phyloP scores from a whole-genome alignment of 495 filamentous ascomycete species.

The Hypoxylon fuscum region DNA sequence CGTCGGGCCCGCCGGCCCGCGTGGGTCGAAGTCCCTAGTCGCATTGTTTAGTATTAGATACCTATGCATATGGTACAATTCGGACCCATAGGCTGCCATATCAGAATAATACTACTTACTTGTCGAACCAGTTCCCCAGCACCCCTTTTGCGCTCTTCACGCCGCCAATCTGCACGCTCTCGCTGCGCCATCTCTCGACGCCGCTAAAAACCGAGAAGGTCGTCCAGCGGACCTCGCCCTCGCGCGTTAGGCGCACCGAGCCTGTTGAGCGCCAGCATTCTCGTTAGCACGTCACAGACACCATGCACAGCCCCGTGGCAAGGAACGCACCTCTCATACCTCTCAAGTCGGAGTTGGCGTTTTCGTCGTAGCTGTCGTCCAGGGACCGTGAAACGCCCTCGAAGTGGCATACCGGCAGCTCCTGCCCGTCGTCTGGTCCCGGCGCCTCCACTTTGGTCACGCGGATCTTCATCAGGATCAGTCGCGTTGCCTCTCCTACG shows the following conservation, averaged over 20 bases:
- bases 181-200: conserved; percentile 70
- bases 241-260: conserved; percentile 62
- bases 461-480: conserved; percentile 69
- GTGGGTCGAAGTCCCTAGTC: conserved; percentile 61
- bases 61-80: no score
- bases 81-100: no score
- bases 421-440: conserved; percentile 58
- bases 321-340: conserved; percentile 52
- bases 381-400: conserved; percentile 62
- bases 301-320: no score
- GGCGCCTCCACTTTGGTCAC: conserved; percentile 62
- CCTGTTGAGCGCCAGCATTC: conserved; percentile 46
- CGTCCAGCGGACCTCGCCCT: conserved; percentile 74
- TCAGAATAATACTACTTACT: conserved; percentile 58
- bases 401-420: conserved; percentile 67
- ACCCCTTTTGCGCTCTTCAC: conserved; percentile 64
- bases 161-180: conserved; percentile 72
- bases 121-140: conserved; percentile 73
- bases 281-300: no score
- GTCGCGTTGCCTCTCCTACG: conserved; percentile 66
- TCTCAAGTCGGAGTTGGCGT: conserved; percentile 64
- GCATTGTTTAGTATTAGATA: conserved; percentile 1
- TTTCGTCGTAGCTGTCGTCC: conserved; percentile 66
- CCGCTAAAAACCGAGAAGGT: conserved; percentile 68
- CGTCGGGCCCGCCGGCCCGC: conserved; percentile 71